Evolutionary conservation across 139 green algal species (phyloP), one percentile per base, ranked within the genome.

Genomic region (Chlamydomonas asymmetrica): DNA sequence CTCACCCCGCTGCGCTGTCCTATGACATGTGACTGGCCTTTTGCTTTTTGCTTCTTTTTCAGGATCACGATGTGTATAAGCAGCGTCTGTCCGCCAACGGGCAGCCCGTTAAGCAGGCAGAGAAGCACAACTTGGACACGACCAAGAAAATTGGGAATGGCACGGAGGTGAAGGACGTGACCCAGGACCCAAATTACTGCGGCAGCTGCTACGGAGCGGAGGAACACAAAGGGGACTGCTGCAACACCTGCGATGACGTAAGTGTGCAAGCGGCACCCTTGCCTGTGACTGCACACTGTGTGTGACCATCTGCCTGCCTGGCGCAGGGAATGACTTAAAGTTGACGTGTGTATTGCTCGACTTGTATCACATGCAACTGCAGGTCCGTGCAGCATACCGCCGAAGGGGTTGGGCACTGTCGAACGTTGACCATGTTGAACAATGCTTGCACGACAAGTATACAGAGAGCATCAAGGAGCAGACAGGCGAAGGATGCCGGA

Each of bases 121-220:
- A 87, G 66, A 72, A 85, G 69, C 86, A 97, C 66, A 80, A 92
- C 50, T 78, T 94, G 7, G 49, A 80, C 2, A 57, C 66, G 1
- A 87, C 82, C 0, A 84, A 85, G 65, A 74, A 85, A 37, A 72
- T 66, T 3, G 61, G 32, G 2, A 86, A 77, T 18, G 69, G 1
- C 8, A 78, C 59, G 23, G 29, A 5, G 5, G 27, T n/a, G 6
- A 77, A 77, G 9, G 43, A 5, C 56, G 69, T 59, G 18, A 16
- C 32, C 7, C 59, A 10, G 71, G 9, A 40, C 4, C 25, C 8
- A 10, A 49, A 35, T 2, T 66, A 82, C 25, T 99, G 96, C 75
- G 93, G 92, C 57, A 94, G 81, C 69, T 99, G 96, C 87, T 99
- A 98, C 69, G 96, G 96, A 8, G 93, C 96, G 9, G 88, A 98